These are phyloP conservation scores for Whalleya microplaca DNA, from an alignment of 2,329 filamentous ascomycete species.

Conservation along the genomic window DNA sequence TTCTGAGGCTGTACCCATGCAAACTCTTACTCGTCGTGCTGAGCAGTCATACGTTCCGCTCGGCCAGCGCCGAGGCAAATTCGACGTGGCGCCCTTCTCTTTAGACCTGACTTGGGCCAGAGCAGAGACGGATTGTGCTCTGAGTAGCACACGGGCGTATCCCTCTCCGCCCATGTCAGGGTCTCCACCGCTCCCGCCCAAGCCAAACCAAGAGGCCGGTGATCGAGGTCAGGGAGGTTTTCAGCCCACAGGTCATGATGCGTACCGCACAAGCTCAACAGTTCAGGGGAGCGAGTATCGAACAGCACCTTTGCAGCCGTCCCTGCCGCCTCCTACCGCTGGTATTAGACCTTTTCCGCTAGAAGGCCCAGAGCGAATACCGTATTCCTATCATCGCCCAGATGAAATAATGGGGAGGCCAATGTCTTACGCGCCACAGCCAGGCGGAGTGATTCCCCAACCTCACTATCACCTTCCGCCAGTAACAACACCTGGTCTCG, in stretches of 20 bases:
- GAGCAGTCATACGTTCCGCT: conserved; percentile 52
- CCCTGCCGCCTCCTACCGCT: conserved; percentile 27
- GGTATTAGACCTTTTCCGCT: conserved; percentile 42
- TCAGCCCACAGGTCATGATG: conserved; percentile 52
- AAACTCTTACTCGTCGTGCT: conserved; percentile 50
- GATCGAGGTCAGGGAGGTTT: conserved; percentile 57
- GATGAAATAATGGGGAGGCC: conserved; percentile 42
- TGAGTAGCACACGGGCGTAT: conserved; percentile 62
- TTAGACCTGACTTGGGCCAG: conserved; percentile 60
- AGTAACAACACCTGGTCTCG: conserved; percentile 37
- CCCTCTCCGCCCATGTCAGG: conserved; percentile 77
- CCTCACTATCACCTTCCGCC: conserved; percentile 42
- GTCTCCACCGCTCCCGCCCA: conserved; percentile 64
- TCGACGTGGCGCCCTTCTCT: conserved; percentile 57
- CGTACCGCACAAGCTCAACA: conserved; percentile 48
- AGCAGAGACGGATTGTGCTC: conserved; percentile 57
- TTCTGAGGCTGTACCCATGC: conserved; percentile 53
- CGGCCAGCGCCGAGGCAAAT: conserved; percentile 62
- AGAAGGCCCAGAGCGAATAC: conserved; percentile 45
- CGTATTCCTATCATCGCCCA: conserved; percentile 45
- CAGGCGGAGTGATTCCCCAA: conserved; percentile 39
- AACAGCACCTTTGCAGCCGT: conserved; percentile 38
- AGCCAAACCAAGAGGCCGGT: conserved; percentile 60
- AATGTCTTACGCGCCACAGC: conserved; percentile 39
- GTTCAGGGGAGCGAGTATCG: conserved; percentile 43